Percentiles rank a stretch among this genome's conserved stretches.
Conservation (phyloP, 169 alveolate genomes). For the Blepharisma undulans region DNA sequence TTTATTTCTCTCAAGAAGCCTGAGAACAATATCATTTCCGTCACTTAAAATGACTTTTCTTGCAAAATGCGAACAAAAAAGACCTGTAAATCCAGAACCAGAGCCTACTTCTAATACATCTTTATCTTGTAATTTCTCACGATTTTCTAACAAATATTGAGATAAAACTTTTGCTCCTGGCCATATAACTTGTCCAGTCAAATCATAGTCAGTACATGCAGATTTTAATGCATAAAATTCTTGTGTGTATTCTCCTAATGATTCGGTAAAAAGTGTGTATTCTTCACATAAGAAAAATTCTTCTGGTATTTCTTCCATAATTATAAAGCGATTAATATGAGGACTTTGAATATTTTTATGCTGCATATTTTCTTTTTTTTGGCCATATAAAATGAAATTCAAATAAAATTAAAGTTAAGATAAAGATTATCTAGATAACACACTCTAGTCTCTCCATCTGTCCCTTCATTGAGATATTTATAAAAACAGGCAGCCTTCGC, state of each 20-base stretch:
- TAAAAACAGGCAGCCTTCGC: neutral
- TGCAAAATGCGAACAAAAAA: constrained; percentile 33
- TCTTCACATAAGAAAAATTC: constrained; percentile 22
- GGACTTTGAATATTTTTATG: neutral
- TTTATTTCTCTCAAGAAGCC: constrained; percentile 42
- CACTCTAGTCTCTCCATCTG: neutral
- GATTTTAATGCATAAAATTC: constrained; percentile 41
- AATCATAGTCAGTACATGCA: constrained; percentile 59
- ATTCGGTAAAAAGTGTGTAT: neutral
- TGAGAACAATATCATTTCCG: constrained; percentile 55
- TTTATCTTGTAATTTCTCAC: constrained; percentile 17
- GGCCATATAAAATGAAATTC: neutral
- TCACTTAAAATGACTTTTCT: constrained; percentile 45
- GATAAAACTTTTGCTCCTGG: constrained; percentile 52
- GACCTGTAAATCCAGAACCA: constrained; percentile 62
- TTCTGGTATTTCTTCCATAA: constrained; percentile 29
- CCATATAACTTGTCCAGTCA: constrained; percentile 69
- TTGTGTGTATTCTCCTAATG: constrained; percentile 37
- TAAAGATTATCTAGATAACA: neutral
- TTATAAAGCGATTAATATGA: neutral
- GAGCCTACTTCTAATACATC: constrained; percentile 56
- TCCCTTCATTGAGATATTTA: neutral
- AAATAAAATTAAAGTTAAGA: neutral
- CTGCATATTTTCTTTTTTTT: neutral
- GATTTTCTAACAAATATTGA: constrained; percentile 33